These are phyloP conservation scores for Elsinoe australis DNA, from an alignment of 2,329 filamentous ascomycete species.

Conservation along the genomic window DNA sequence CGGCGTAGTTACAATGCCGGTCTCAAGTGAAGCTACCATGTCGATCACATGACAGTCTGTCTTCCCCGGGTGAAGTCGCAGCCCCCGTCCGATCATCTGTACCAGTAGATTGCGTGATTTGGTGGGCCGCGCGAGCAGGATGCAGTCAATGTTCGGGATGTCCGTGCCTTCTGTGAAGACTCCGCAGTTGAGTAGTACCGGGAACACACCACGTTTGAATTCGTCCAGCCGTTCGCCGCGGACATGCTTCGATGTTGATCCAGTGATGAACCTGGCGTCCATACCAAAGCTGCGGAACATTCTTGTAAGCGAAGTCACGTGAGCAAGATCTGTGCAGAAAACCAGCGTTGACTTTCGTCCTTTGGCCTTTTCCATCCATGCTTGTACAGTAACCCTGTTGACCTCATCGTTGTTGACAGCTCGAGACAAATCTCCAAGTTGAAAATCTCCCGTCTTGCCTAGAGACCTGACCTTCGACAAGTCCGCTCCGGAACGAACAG, in stretches of 20 bases:
- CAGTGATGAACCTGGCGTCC: constrained; percentile 80
- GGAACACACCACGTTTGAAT: constrained; percentile 70
- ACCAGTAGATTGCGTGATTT: constrained; percentile 86
- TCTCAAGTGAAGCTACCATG: constrained; percentile 78
- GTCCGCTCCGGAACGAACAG: constrained; percentile 75
- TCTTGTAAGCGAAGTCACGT: constrained; percentile 66
- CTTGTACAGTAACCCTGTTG: constrained; percentile 77
- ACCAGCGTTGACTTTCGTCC: constrained; percentile 77
- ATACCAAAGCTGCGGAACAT: constrained; percentile 70
- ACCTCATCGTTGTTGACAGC: constrained; percentile 74
- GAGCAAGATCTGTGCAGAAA: constrained; percentile 86
- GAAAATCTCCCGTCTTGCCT: constrained; percentile 73
- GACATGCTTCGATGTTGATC: constrained; percentile 63
- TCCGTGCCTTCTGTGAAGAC: constrained; percentile 97
- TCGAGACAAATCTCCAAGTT: constrained; percentile 64
- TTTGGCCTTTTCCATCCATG: constrained; percentile 72
- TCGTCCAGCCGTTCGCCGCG: constrained; percentile 63
- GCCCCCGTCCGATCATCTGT: constrained; percentile 95
- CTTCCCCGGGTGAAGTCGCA: constrained; percentile 75
- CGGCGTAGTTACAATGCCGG: constrained; percentile 81
- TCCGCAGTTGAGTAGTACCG: constrained; percentile 87
- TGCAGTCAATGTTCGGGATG: constrained; percentile 93
- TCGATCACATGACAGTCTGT: constrained; percentile 90
- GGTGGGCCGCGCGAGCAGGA: constrained; percentile 80
- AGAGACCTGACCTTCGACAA: constrained; percentile 45